Conservation (phyloP, 768 basidiomycete species). For the Mycena capillaripes region DNA sequence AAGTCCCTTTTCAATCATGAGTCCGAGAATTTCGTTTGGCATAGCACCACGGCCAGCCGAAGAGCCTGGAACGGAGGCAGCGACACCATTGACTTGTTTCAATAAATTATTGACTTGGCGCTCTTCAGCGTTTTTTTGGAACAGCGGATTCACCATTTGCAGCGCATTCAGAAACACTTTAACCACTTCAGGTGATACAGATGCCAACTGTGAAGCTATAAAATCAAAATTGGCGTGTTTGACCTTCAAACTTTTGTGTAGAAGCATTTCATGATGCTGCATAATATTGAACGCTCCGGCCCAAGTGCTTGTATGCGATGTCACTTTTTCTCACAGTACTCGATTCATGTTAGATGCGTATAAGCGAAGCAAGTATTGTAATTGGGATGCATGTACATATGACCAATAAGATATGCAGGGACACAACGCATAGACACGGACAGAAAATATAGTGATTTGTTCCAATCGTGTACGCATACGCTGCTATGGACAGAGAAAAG, state of each 20-base stretch:
- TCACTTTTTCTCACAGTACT: too few species aligned
- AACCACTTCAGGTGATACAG: not conserved
- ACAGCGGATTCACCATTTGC: not conserved
- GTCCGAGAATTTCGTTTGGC: slow-evolving; percentile 13
- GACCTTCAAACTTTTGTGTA: not conserved
- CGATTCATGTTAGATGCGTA: too few species aligned
- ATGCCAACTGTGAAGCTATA: slow-evolving; percentile 10
- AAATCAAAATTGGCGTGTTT: not conserved
- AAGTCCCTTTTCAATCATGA: slow-evolving; percentile 12
- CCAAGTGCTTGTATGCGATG: too few species aligned
- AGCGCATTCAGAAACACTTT: slow-evolving; percentile 4
- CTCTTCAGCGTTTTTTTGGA: not conserved
- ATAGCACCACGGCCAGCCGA: slow-evolving; percentile 9
- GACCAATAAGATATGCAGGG: too few species aligned
- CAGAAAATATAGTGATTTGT: too few species aligned
- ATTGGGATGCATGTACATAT: too few species aligned
- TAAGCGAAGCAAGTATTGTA: too few species aligned
- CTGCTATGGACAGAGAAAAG: too few species aligned
- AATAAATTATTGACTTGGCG: not conserved
- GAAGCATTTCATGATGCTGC: slow-evolving; percentile 37
- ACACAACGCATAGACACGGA: too few species aligned
- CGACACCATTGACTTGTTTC: slow-evolving; percentile 17
- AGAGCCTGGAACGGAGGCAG: not conserved
- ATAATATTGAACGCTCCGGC: slow-evolving; percentile 47
- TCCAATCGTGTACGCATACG: too few species aligned